phyloP scores from a whole-genome alignment of 345 rosid genomes.

The Fremontodendron californicum region DNA sequence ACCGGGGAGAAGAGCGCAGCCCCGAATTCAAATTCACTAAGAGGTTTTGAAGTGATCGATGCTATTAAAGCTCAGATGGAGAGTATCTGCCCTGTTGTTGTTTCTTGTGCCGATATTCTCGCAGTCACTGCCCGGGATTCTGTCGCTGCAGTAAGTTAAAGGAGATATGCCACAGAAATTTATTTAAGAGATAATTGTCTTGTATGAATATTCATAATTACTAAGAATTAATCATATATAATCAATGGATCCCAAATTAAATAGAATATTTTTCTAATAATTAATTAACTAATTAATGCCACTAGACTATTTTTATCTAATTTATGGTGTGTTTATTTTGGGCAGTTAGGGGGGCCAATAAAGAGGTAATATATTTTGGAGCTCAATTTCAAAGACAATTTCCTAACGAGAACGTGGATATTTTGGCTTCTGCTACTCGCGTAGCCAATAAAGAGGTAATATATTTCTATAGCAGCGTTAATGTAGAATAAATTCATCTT shows the following conservation, averaged over 20 bases:
- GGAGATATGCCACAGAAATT: background rate
- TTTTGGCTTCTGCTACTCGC: no score
- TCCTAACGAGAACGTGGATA: no score
- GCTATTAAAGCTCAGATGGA: no score
- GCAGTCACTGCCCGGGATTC: no score
- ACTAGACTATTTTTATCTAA: background rate
- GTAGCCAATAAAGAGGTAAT: no score
- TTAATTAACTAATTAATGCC: no score
- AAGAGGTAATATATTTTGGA: no score
- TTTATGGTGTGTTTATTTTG: background rate
- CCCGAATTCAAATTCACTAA: constrained; percentile 28
- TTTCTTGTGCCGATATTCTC: constrained; percentile 42
- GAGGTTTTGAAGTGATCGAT: no score
- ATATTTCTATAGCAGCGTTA: no score
- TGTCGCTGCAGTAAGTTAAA: constrained; percentile 28
- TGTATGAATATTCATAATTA: background rate
- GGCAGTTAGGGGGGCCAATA: constrained; percentile 32
- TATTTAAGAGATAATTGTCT: background rate
- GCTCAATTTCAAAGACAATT: no score
- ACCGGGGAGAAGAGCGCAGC: constrained; percentile 38
- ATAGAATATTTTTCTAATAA: background rate
- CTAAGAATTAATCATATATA: no score
- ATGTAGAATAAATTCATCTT: no score
- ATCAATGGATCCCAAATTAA: background rate
- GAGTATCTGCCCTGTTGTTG: constrained; percentile 32